These are phyloP conservation scores for Mentha longifolia DNA, from an alignment of 257 asterid species.

Conservation along the genomic window DNA sequence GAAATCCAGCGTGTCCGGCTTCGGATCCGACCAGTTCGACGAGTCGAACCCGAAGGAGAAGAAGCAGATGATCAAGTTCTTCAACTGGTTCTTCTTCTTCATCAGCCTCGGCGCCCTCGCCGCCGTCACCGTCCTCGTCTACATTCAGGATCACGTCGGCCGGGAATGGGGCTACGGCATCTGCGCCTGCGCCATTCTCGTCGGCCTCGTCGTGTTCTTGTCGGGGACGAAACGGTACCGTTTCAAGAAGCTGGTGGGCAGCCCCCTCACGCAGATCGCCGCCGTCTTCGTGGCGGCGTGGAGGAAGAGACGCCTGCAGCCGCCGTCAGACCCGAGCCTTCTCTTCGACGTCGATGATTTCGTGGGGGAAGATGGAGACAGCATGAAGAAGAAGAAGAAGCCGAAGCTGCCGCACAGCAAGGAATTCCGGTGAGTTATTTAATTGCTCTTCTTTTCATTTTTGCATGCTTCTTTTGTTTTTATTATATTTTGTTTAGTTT, in stretches of 20 bases:
- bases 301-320: conserved; percentile 54
- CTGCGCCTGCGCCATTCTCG: conserved; percentile 70
- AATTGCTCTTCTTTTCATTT: no score
- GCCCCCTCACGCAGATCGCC: conserved; percentile 84
- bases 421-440: conserved; percentile 62
- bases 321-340: conserved; percentile 59
- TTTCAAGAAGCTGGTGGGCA: conserved; percentile 77
- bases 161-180: conserved; percentile 87
- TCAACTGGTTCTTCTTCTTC: conserved; percentile 90
- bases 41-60: conserved; percentile 62
- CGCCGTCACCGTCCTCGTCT: conserved; percentile 80
- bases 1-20: conserved; percentile 89
- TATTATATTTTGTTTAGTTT: no score
- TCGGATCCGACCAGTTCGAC: conserved; percentile 88
- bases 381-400: conserved; percentile 47
- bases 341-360: conserved; percentile 57
- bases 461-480: neutral
- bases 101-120: conserved; percentile 72
- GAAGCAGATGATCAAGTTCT: conserved; percentile 71
- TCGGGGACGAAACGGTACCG: conserved; percentile 69
- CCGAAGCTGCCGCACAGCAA: conserved; percentile 75
- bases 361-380: conserved; percentile 29
- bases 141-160: conserved; percentile 80
- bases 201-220: conserved; percentile 56
- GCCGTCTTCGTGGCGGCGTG: conserved; percentile 71